Evolutionary conservation across 164 flowering plant species (phyloP).

Genomic region (Berberis vulgaris): DNA sequence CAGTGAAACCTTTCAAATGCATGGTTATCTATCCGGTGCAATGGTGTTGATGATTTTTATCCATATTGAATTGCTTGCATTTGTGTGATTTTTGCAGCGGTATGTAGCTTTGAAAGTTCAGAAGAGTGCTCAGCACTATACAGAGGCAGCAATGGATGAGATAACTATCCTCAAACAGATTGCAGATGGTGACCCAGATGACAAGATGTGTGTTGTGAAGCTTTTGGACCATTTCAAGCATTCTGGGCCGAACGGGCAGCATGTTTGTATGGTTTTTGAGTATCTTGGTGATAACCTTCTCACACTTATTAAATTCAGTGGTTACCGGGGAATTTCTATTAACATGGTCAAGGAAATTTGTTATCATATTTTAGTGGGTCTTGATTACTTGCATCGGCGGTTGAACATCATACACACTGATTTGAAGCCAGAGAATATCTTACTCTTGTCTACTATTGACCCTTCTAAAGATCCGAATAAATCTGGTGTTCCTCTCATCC

Average conservation of each 20-base stretch:
- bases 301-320: constrained; percentile 70
- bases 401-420: constrained; percentile 91
- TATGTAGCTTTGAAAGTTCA: constrained; percentile 72
- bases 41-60: neutral
- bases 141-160: constrained; percentile 80
- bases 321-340: constrained; percentile 68
- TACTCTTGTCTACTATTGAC: constrained; percentile 71
- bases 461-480: constrained; percentile 69
- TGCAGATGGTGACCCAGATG: constrained; percentile 78
- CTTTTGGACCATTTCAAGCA: constrained; percentile 92
- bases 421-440: constrained; percentile 85
- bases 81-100: constrained; percentile 19
- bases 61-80: neutral
- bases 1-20: neutral
- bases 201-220: constrained; percentile 78
- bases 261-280: constrained; percentile 96
- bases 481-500: constrained; percentile 62
- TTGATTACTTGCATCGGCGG: constrained; percentile 82
- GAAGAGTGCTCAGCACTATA: constrained; percentile 73
- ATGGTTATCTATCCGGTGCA: neutral
- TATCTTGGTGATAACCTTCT: constrained; percentile 86
- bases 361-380: constrained; percentile 60
- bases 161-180: constrained; percentile 76
- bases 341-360: constrained; percentile 79
- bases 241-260: constrained; percentile 95